A percentile compares a stretch with the other conserved stretches of the same genome.
phyloP scores from a whole-genome alignment of 805 yeast species.

The Yamadazyma ubonensis region DNA sequence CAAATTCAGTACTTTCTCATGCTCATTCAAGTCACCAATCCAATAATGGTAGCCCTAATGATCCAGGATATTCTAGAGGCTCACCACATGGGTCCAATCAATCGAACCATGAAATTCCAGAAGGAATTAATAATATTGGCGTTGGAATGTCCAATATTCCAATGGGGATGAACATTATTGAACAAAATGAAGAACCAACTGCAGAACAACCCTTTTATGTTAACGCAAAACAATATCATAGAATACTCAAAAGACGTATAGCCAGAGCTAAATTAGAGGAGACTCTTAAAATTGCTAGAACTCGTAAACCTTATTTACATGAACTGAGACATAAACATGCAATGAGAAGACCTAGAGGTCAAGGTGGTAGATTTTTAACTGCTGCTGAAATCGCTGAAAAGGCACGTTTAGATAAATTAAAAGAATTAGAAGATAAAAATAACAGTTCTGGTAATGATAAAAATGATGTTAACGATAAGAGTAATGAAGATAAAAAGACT shows the following conservation, averaged over 20 bases:
- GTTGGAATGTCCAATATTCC: constrained; percentile 9
- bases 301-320: constrained; percentile 90
- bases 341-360: constrained; percentile 98
- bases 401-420: constrained; percentile 39
- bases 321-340: constrained; percentile 99
- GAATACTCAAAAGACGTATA: constrained; percentile 87
- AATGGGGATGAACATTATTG: constrained; percentile 14
- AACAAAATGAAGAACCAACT: constrained; percentile 15
- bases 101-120: constrained; percentile 5
- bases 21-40: constrained; percentile 1
- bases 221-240: constrained; percentile 95
- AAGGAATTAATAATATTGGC: constrained; percentile 9
- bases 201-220: constrained; percentile 93
- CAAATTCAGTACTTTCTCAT: constrained; percentile 8
- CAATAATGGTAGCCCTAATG: neutral
- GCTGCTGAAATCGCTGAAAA: constrained; percentile 67
- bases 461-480: constrained; percentile 7
- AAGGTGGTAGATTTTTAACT: constrained; percentile 95
- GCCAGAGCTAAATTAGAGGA: constrained; percentile 95
- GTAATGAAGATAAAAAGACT: constrained; percentile 5
- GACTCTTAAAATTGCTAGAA: constrained; percentile 78
- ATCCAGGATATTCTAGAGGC: constrained; percentile 2
- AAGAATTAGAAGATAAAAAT: constrained; percentile 29
- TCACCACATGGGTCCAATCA: constrained; percentile 10
- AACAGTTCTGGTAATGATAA: constrained; percentile 1